Percentiles rank a stretch among this genome's conserved stretches.
Conservation (phyloP, 2,329 filamentous ascomycete species). For the Venturia aucupariae region DNA sequence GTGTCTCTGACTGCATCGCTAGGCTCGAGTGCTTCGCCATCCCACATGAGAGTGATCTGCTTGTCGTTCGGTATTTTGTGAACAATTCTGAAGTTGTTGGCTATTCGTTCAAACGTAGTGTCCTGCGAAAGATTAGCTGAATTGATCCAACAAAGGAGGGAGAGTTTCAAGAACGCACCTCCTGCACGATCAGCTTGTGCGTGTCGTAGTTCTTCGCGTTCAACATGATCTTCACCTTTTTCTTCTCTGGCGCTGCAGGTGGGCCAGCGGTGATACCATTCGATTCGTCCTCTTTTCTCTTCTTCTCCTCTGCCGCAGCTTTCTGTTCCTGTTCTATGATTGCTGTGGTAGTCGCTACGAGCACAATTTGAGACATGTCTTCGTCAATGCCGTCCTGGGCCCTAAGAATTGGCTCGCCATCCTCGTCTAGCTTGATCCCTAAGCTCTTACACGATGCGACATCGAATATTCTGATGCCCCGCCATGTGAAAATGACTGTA, state of each 20-base stretch:
- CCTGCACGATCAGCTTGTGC: constrained; percentile 40
- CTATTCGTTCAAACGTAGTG: constrained; percentile 24
- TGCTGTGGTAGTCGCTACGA: constrained; percentile 12
- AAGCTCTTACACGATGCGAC: constrained; percentile 64
- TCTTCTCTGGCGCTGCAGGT: constrained; percentile 20
- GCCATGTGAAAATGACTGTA: constrained; percentile 63
- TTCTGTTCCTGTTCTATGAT: constrained; percentile 16
- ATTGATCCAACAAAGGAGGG: neutral
- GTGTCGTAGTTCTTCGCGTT: constrained; percentile 43
- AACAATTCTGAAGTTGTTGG: constrained; percentile 23
- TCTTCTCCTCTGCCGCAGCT: constrained; percentile 15
- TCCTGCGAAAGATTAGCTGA: constrained; percentile 20
- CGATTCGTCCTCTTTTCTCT: constrained; percentile 21
- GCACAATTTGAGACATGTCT: neutral
- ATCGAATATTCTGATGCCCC: constrained; percentile 61
- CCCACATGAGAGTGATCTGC: constrained; percentile 28
- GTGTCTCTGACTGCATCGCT: constrained; percentile 24
- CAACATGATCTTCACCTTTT: constrained; percentile 38
- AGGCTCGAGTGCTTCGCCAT: constrained; percentile 28
- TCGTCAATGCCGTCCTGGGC: neutral
- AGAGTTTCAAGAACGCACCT: constrained; percentile 28
- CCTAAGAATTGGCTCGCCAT: constrained; percentile 1
- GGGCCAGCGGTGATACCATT: constrained; percentile 27
- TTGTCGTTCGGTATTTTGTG: constrained; percentile 21
- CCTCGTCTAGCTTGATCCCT: constrained; percentile 27